Evolutionary conservation across 495 filamentous ascomycete genomes (phyloP), one percentile per base, ranked within the genome.

Genomic region (Xeromyces bisporus): DNA sequence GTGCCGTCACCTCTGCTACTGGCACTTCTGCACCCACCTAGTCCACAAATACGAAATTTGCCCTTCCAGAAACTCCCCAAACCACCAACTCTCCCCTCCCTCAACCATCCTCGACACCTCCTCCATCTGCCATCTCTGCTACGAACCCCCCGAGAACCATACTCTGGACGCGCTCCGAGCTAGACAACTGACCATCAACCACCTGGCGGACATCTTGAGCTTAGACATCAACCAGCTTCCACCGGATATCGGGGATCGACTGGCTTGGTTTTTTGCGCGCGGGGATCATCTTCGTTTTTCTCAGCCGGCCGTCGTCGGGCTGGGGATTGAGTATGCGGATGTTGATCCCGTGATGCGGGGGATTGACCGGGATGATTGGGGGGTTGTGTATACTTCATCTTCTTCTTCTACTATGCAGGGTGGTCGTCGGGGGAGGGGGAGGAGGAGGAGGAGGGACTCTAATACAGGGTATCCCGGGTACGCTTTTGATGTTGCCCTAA

Each of bases 251-350:
- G n/a, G 30, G 1, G 21, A 31, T 6, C 16, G 18, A 3, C 10
- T 35, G 11, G 31, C 32, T 1, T 24, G 23, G 2, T 39, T 39
- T 14, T 39, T 31, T 8, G 27, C 32, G 6, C 28, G 37, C 2
- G 37, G 37, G 2, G 37, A 39, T 11, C 32, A 35, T n/a, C 27
- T 13, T 9, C 15, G 32, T 1, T 39, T 32, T 32, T 6, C 1
- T 1, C 37, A 39, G 17, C 37, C 37, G 5, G 9, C 20, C 5
- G 20, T 21, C 4, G 9, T 5, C 9, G 20, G 20, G 9, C 9
- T 5, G 4, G 20, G 20, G 9, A 21, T 21, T 21, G 20, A 21
- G 20, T 21, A 21, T 21, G 5, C 20, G 20, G n/a, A n/a, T n/a
- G 20, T 21, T 21, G 20, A 21, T 9, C 20, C 20, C 4, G n/a